Evolutionary conservation across 1,284 basidiomycete species (phyloP).

Genomic region (Rhodotorula sp.): DNA sequence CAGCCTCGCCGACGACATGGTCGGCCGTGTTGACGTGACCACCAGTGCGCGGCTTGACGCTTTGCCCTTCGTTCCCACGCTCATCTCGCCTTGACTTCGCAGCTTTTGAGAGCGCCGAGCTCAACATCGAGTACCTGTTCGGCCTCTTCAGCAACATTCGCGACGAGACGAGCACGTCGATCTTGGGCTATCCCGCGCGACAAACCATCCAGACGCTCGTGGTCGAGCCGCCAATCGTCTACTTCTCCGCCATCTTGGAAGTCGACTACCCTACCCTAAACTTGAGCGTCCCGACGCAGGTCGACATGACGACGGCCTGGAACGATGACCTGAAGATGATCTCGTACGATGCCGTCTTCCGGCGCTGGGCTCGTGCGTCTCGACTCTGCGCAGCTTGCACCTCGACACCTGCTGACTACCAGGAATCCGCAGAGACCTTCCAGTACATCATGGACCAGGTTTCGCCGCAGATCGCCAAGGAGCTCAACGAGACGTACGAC

Average conservation of each 20-base stretch:
- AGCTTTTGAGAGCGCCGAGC: slow-evolving; percentile 3
- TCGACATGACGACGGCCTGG: slow-evolving; percentile 8
- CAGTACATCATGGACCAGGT: neutral
- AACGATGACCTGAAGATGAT: slow-evolving; percentile 16
- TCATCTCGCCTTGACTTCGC: too few relatives aligned
- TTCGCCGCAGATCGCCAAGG: slow-evolving; percentile 2
- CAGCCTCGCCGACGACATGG: neutral
- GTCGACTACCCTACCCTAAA: neutral
- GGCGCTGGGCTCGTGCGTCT: neutral
- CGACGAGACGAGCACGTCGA: slow-evolving; percentile 1
- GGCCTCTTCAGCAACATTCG: slow-evolving; percentile 6
- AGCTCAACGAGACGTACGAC: slow-evolving; percentile 3
- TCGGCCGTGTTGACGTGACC: slow-evolving; percentile 2
- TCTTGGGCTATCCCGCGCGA: slow-evolving; percentile 1
- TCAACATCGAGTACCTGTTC: slow-evolving; percentile 10
- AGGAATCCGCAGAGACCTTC: neutral
- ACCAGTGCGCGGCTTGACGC: neutral
- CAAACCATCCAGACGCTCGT: slow-evolving; percentile 2
- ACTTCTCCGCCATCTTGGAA: slow-evolving; percentile 1
- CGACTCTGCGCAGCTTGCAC: too few relatives aligned
- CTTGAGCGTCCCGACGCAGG: neutral
- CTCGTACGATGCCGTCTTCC: slow-evolving; percentile 12
- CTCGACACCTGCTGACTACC: neutral
- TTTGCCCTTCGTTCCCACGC: neutral
- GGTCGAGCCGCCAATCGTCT: slow-evolving; percentile 8